Percentiles rank a stretch among this genome's conserved stretches.
Conservation (phyloP, 345 rosid genomes). For the Pelargonium nanum region DNA sequence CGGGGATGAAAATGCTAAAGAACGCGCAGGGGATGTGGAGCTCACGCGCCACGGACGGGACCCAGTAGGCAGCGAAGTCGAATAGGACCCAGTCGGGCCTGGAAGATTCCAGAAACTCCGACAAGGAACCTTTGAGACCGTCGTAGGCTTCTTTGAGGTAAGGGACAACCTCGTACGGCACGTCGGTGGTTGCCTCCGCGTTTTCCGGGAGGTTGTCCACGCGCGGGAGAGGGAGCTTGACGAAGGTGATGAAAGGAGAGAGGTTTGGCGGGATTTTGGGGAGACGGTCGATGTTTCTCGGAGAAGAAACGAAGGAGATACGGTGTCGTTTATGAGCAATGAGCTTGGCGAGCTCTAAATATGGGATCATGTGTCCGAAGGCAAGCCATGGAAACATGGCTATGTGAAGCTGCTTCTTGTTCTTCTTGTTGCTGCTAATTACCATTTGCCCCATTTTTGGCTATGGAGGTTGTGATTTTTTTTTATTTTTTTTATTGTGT, state of each 20-base stretch:
- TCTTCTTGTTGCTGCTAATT: too few relatives aligned
- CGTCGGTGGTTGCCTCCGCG: slow-evolving; percentile 25
- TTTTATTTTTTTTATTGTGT: too few relatives aligned
- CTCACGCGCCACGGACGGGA: slow-evolving; percentile 3
- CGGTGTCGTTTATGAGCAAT: slow-evolving; percentile 17
- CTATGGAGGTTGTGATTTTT: too few relatives aligned
- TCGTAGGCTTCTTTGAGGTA: slow-evolving; percentile 26
- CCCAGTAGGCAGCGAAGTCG: slow-evolving; percentile 26
- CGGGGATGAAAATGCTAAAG: slow-evolving; percentile 17
- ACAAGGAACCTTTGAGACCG: slow-evolving; percentile 14
- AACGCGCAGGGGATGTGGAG: slow-evolving; percentile 7
- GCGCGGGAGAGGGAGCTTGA: slow-evolving; percentile 18
- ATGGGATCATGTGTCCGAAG: slow-evolving; percentile 26
- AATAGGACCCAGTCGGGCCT: slow-evolving; percentile 21
- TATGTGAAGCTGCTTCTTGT: slow-evolving; percentile 5
- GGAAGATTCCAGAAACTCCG: slow-evolving; percentile 9
- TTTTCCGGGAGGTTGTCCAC: slow-evolving; percentile 12
- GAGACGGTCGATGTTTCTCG: slow-evolving; percentile 19
- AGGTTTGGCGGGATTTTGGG: slow-evolving; percentile 14
- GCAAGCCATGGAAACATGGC: slow-evolving; percentile 23
- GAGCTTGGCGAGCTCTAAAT: slow-evolving; percentile 18
- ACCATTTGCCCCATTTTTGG: too few relatives aligned
- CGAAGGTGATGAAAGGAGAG: slow-evolving; percentile 6
- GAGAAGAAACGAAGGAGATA: slow-evolving; percentile 14
- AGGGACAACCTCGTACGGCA: slow-evolving; percentile 15